Base-by-base conservation (phyloP, 2,329 filamentous ascomycete genomes). In the Pseudonectria foliicola region DNA sequence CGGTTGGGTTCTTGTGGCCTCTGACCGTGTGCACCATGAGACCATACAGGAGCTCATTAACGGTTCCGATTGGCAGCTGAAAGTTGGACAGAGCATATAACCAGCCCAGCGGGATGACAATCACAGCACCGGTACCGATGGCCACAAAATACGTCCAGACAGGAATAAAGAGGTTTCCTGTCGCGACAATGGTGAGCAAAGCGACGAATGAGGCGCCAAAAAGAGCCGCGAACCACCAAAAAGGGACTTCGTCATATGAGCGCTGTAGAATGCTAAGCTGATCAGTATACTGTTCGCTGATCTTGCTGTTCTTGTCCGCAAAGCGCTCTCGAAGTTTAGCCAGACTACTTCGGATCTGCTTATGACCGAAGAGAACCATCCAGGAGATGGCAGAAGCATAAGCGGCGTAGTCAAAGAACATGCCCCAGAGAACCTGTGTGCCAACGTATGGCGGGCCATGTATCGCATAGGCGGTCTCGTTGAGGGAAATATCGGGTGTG, bases 401-500 rank as follows among this genome's bases (percentile, higher is more conserved):
- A 7, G 73, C 69, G 6, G 75, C 73, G 37, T 78, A 79, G 49
- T 74, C 72, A 50, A 77, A 78, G 55, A 77, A 77, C 41, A 73
- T 73, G 4, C 49, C 46, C 75, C 75, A 80, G 3, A 76, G 61
- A 27, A 70, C 65, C 40, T 79, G 76, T 0, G 72, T 57, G 2
- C 75, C 71, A 34, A 77, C 68, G 42, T 75, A 76, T n/a, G 74
- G 60, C 2, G 70, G 70, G 0, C 75, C 75, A 24, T 71, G 59
- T 38, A 68, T 53, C 7, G 58, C 58, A 38, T 68, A 70, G 1
- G 60, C 62, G 2, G 66, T 68, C 42, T 66, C 56, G 40, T 77
- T 76, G 40, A 77, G 62, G 4, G 40, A 50, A 7, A 51, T 42
- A 18, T 61, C 41, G 1, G 57, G 36, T 3, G 57, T 63, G 12